Conservation (phyloP, 108 stramenopile genomes). For the Cyclotella cryptica region DNA sequence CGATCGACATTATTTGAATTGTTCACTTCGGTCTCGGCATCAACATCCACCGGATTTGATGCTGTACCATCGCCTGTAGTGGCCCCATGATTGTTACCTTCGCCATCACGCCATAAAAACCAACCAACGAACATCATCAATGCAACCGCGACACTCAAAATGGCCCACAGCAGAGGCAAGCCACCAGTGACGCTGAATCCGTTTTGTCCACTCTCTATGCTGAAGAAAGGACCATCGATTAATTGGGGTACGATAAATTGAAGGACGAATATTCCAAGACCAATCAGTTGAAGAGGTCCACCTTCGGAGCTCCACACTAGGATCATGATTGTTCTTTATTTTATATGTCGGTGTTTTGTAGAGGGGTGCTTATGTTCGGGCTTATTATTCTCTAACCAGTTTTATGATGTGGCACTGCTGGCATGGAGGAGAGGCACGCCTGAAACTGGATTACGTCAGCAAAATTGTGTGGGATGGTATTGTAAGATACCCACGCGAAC, state of each 20-base stretch:
- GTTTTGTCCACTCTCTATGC: not conserved
- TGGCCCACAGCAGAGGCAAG: slow-evolving; percentile 7
- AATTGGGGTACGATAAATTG: slow-evolving; percentile 28
- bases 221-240: not conserved
- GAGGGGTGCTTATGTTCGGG: no score
- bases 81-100: not conserved
- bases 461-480: no score
- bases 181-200: not conserved
- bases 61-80: slow-evolving; percentile 8
- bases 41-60: slow-evolving; percentile 18
- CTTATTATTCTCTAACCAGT: no score
- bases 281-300: slow-evolving; percentile 28
- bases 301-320: slow-evolving; percentile 36
- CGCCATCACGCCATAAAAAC: not conserved
- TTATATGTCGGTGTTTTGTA: no score
- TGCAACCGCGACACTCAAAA: not conserved
- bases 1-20: slow-evolving; percentile 3
- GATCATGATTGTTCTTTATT: slow-evolving; percentile 22
- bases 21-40: slow-evolving; percentile 10
- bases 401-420: no score
- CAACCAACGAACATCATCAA: not conserved
- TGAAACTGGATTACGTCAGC: no score
- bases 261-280: slow-evolving; percentile 18
- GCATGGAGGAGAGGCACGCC: no score
- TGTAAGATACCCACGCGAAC: no score